Evolutionary conservation across 2,329 filamentous ascomycete genomes (phyloP).

Genomic region (Exophiala mesophila): DNA sequence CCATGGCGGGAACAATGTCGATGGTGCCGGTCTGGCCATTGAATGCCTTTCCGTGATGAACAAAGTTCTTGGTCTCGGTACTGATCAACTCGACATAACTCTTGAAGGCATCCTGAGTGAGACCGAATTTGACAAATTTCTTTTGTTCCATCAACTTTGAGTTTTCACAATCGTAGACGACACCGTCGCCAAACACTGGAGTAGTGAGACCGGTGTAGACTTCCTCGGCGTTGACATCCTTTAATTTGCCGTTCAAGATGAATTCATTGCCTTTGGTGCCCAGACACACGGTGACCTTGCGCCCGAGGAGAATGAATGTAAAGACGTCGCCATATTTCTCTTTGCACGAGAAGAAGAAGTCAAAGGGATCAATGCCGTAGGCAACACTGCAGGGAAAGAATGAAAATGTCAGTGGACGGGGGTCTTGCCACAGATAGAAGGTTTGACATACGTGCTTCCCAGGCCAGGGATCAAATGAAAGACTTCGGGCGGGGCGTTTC

Average conservation of each 20-base stretch:
- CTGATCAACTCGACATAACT: conserved; percentile 76
- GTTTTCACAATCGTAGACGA: conserved; percentile 76
- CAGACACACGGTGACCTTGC: conserved; percentile 80
- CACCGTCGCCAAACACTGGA: conserved; percentile 69
- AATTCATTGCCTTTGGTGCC: conserved; percentile 84
- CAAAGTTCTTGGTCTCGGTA: conserved; percentile 62
- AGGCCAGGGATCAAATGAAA: conserved; percentile 69
- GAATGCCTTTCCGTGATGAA: conserved; percentile 52
- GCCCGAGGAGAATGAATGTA: conserved; percentile 81
- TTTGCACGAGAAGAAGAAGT: conserved; percentile 70
- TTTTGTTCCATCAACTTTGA: conserved; percentile 94
- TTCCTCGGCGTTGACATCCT: conserved; percentile 86
- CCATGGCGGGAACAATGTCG: conserved; percentile 63
- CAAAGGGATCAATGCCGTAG: conserved; percentile 59
- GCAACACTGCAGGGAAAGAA: conserved; percentile 25
- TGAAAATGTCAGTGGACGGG: neutral
- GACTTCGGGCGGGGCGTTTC: conserved; percentile 73
- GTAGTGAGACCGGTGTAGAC: conserved; percentile 73
- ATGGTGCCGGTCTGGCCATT: conserved; percentile 54
- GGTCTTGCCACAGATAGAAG: neutral
- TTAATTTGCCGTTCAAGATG: conserved; percentile 85
- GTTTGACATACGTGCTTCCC: conserved; percentile 34
- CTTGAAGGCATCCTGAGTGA: conserved; percentile 55
- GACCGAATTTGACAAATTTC: conserved; percentile 67
- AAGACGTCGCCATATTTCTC: conserved; percentile 87